Evolutionary conservation across 177 flowering plant genomes (phyloP), one percentile per base, ranked within the genome.

Genomic region (Vitis hybrid): DNA sequence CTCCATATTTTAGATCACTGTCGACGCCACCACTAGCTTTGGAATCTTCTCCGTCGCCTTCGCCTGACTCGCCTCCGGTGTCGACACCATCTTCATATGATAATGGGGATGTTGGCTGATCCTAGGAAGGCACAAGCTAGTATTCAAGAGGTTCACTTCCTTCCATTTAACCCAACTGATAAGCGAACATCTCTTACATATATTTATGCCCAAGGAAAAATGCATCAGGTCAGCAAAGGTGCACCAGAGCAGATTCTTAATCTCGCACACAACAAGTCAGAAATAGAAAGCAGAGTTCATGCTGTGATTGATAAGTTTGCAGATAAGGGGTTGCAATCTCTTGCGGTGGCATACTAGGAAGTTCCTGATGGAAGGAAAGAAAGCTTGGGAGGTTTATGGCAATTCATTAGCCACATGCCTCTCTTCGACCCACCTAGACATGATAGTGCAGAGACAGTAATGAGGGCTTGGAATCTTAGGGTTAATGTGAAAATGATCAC

Each of bases 91-190:
- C 70, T 3, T 75, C 80, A 6, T 11, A 62, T 18, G 66, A 91
- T 93, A 17, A 91, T 94, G 26, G 92, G 92, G 19, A 89, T 86
- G 92, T 75, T 82, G 68, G 74, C 79, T 70, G 91, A 85, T 72
- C 87, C 91, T 51, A 83, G 76, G 60, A 85, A 87, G 90, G 85
- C 88, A 14, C 73, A 85, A 19, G 83, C 83, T 51, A 82, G 78
- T 15, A 79, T 85, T 72, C 84, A 78, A 76, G 88, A 83, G 74
- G 69, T 86, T 65, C 90, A 84, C 72, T 86, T 86, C 78, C 83
- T 84, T 26, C 86, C 88, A 4, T 86, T 84, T 68, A 84, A 86
- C 62, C 86, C 85, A 3, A 81, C 80, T 17, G 84, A 82, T 69
- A 87, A 87, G 66, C 78, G 85, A 69, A 85, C 89, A 23, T 86